These are phyloP conservation scores for Zygosaccharomyces sapae DNA, from an alignment of 1,139 yeast genomes.

Conservation along the genomic window DNA sequence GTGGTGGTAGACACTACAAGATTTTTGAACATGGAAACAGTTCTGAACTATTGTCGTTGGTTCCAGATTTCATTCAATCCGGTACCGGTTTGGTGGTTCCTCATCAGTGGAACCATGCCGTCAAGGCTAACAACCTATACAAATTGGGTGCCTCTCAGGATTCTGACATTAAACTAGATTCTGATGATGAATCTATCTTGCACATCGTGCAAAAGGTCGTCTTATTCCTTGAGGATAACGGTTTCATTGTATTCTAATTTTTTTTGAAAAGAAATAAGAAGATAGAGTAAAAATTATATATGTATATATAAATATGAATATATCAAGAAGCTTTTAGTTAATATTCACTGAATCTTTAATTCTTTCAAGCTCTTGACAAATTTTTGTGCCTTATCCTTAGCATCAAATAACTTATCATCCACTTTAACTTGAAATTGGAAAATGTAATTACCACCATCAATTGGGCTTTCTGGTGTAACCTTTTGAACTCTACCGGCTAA, in stretches of 20 bases:
- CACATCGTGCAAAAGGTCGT: slow-evolving; percentile 71
- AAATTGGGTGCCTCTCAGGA: slow-evolving; percentile 44
- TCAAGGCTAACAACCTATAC: slow-evolving; percentile 48
- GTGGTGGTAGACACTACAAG: slow-evolving; percentile 82
- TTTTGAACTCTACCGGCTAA: slow-evolving; percentile 29
- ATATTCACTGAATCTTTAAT: slow-evolving; percentile 15
- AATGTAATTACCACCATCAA: slow-evolving; percentile 17
- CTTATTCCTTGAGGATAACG: slow-evolving; percentile 69
- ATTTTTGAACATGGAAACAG: slow-evolving; percentile 41
- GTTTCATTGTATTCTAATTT: slow-evolving; percentile 53
- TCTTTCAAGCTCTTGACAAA: slow-evolving; percentile 29
- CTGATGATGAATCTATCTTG: slow-evolving; percentile 47
- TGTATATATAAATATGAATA: slow-evolving; percentile 3
- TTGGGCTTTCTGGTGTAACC: background rate
- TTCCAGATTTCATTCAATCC: slow-evolving; percentile 79
- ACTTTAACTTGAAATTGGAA: slow-evolving; percentile 39
- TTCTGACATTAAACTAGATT: slow-evolving; percentile 53
- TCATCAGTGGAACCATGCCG: slow-evolving; percentile 39
- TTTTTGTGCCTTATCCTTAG: slow-evolving; percentile 26
- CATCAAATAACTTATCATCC: slow-evolving; percentile 31
- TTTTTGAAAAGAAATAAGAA: background rate
- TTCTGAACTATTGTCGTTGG: slow-evolving; percentile 36
- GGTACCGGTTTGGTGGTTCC: slow-evolving; percentile 86
- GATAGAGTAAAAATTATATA: background rate
- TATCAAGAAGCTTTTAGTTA: slow-evolving; percentile 1